phyloP scores from a whole-genome alignment of 495 filamentous ascomycete genomes.

The Penicillium canescens region DNA sequence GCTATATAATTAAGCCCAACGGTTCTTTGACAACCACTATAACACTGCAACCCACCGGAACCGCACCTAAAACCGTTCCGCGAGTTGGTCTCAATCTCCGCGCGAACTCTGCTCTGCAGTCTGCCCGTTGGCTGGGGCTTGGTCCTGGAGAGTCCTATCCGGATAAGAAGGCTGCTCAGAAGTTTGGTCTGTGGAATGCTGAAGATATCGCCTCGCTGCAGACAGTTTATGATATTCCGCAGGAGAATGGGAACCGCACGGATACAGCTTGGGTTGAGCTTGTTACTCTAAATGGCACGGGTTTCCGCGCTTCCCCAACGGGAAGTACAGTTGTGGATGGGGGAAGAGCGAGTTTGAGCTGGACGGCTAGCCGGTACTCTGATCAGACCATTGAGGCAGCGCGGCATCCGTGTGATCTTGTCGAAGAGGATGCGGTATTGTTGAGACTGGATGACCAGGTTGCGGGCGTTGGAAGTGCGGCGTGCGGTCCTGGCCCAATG shows the following conservation, averaged over 20 bases:
- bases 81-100: constrained; percentile 56
- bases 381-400: constrained; percentile 54
- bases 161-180: constrained; percentile 60
- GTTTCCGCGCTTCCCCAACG: constrained; percentile 29
- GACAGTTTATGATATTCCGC: constrained; percentile 61
- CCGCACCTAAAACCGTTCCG: constrained; percentile 50
- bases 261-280: constrained; percentile 59
- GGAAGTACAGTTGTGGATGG: neutral
- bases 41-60: neutral
- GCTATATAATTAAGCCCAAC: constrained; percentile 32
- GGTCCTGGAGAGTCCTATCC: constrained; percentile 64
- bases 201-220: constrained; percentile 45
- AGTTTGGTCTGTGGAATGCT: constrained; percentile 48
- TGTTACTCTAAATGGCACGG: constrained; percentile 30
- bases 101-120: constrained; percentile 35
- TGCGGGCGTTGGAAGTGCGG: constrained; percentile 59
- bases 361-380: constrained; percentile 54
- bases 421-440: constrained; percentile 51
- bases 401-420: constrained; percentile 62
- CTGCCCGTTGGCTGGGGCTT: constrained; percentile 57
- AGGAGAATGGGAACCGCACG: constrained; percentile 63
- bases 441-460: constrained; percentile 58
- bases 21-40: constrained; percentile 18
- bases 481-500: constrained; percentile 59
- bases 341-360: constrained; percentile 32